These are phyloP conservation scores for Diaporthe sp. DNA, from an alignment of 2,329 filamentous ascomycete species.

Conservation along the genomic window DNA sequence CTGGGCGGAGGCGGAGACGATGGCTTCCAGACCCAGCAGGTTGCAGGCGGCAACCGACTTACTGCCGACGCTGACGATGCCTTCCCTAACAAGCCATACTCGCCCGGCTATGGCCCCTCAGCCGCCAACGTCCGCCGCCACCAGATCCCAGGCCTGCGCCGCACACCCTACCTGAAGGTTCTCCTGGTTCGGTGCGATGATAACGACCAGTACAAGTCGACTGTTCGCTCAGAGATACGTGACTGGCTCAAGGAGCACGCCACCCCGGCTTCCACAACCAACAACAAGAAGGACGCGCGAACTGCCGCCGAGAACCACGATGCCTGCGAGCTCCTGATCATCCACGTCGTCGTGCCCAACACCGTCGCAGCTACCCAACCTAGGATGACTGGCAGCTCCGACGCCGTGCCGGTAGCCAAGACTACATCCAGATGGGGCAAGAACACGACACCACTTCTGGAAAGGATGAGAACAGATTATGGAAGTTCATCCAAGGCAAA, in stretches of 20 bases:
- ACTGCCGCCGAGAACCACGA: slow-evolving; percentile 91
- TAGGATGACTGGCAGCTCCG: slow-evolving; percentile 67
- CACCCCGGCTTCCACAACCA: slow-evolving; percentile 63
- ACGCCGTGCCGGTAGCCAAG: slow-evolving; percentile 58
- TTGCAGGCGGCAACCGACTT: slow-evolving; percentile 50
- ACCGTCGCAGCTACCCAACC: slow-evolving; percentile 84
- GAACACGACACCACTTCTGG: slow-evolving; percentile 83
- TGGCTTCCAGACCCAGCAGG: slow-evolving; percentile 69
- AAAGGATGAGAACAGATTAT: slow-evolving; percentile 92
- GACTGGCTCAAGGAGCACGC: slow-evolving; percentile 91
- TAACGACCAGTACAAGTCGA: slow-evolving; percentile 90
- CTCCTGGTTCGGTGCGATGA: slow-evolving; percentile 93
- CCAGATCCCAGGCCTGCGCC: slow-evolving; percentile 92
- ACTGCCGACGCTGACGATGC: slow-evolving; percentile 24
- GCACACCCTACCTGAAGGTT: slow-evolving; percentile 93
- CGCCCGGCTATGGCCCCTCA: slow-evolving; percentile 30
- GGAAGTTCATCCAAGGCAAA: slow-evolving; percentile 78
- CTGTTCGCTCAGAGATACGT: slow-evolving; percentile 79
- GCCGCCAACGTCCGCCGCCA: slow-evolving; percentile 71
- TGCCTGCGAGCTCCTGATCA: slow-evolving; percentile 93
- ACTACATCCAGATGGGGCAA: slow-evolving; percentile 79
- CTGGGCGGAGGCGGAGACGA: slow-evolving; percentile 55
- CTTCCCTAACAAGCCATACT: slow-evolving; percentile 32
- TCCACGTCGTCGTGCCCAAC: slow-evolving; percentile 92
- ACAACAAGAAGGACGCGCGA: slow-evolving; percentile 60